Conservation (phyloP, 2,329 filamentous ascomycete genomes). For the Ambrosiella xylebori region DNA sequence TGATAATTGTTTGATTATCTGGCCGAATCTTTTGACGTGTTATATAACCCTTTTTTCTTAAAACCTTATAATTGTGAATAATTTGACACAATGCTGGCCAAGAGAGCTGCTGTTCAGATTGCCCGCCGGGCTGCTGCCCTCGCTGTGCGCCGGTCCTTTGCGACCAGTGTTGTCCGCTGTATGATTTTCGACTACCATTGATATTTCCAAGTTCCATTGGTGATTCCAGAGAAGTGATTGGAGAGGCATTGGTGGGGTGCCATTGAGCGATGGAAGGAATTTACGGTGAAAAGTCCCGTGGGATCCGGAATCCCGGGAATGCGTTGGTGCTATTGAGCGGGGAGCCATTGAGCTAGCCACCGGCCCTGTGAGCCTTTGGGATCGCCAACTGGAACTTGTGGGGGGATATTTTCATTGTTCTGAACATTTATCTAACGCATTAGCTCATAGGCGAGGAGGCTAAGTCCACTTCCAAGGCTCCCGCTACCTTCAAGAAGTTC, state of each 20-base stretch:
- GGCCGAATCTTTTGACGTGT: not conserved
- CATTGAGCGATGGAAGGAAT: not conserved
- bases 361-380: too few relatives aligned
- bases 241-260: not conserved
- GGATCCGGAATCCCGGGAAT: too few relatives aligned
- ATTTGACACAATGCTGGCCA: conserved; percentile 37
- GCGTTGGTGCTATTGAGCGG: too few relatives aligned
- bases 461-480: conserved; percentile 19
- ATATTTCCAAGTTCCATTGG: conserved; percentile 13
- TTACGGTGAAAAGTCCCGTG: not conserved
- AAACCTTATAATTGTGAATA: too few relatives aligned
- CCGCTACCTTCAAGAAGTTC: conserved; percentile 29
- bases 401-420: not conserved
- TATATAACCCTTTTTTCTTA: not conserved
- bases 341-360: too few relatives aligned
- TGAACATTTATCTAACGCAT: not conserved
- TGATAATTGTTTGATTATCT: not conserved
- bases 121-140: conserved; percentile 40
- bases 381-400: not conserved
- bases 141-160: conserved; percentile 39
- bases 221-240: not conserved
- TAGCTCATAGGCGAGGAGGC: conserved; percentile 15
- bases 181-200: conserved; percentile 19
- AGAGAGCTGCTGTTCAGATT: conserved; percentile 43
- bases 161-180: conserved; percentile 44